Conservation (phyloP, 2,329 filamentous ascomycete genomes). For the Metarhizium robertsii region DNA sequence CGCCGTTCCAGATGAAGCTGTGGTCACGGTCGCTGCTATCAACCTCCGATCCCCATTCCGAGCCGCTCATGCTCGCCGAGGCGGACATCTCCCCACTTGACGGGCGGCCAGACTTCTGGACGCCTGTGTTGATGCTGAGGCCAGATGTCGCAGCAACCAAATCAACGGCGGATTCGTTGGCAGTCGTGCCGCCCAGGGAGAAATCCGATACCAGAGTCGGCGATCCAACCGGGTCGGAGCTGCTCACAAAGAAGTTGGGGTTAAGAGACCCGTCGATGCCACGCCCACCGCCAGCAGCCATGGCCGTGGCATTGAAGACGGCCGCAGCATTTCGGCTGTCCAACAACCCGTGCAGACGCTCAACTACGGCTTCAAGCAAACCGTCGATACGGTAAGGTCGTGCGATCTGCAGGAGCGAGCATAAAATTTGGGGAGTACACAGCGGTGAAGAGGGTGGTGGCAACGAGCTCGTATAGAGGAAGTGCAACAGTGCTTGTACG, state of each 20-base stretch:
- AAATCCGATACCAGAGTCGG: slow-evolving; percentile 25
- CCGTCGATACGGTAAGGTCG: slow-evolving; percentile 91
- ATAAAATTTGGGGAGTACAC: slow-evolving; percentile 91
- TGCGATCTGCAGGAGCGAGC: slow-evolving; percentile 86
- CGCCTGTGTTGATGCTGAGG: slow-evolving; percentile 40
- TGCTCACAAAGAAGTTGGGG: slow-evolving; percentile 51
- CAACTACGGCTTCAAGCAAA: slow-evolving; percentile 82
- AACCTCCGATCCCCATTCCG: slow-evolving; percentile 47
- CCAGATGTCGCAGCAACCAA: slow-evolving; percentile 26
- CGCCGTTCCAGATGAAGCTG: slow-evolving; percentile 59
- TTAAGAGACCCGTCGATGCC: slow-evolving; percentile 62
- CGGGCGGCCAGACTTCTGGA: slow-evolving; percentile 26
- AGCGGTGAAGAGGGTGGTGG: slow-evolving; percentile 66
- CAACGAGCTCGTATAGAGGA: slow-evolving; percentile 84
- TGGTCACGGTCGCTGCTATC: slow-evolving; percentile 39
- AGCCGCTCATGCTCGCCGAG: slow-evolving; percentile 40
- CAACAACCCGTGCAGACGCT: slow-evolving; percentile 78
- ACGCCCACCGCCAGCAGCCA: slow-evolving; percentile 89
- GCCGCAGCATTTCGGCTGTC: slow-evolving; percentile 92
- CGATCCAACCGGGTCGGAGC: slow-evolving; percentile 32
- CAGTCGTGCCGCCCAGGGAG: slow-evolving; percentile 19
- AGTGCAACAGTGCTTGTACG: slow-evolving; percentile 82
- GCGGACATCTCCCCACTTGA: slow-evolving; percentile 40
- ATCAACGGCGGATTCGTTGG: slow-evolving; percentile 20
- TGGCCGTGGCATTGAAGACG: slow-evolving; percentile 95